Percentiles rank a stretch among this genome's conserved stretches.
Conservation (phyloP, 805 yeast genomes). For the Cyberlindnera japonica region DNA sequence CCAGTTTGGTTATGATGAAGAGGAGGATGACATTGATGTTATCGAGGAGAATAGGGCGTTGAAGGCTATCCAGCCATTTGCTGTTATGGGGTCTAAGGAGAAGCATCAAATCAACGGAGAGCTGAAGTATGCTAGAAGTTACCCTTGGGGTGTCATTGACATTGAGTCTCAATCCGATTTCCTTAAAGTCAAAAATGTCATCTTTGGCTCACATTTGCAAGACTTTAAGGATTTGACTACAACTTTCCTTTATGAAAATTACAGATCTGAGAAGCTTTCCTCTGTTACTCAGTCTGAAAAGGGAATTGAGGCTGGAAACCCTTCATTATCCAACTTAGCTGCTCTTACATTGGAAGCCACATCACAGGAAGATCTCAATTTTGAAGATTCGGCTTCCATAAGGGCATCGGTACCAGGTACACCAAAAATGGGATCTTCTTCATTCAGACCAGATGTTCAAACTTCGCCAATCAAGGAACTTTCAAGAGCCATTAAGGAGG, state of each 20-base stretch:
- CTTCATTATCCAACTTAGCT: conserved; percentile 62
- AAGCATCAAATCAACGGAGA: conserved; percentile 49
- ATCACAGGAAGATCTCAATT: not conserved
- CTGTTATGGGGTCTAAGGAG: conserved; percentile 63
- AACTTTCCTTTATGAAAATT: conserved; percentile 69
- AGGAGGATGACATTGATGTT: conserved; percentile 66
- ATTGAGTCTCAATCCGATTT: conserved; percentile 52
- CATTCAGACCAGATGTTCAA: conserved; percentile 21
- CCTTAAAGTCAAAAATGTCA: conserved; percentile 56
- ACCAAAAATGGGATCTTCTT: conserved; percentile 15
- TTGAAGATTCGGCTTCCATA: too few relatives aligned
- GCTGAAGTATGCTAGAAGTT: conserved; percentile 54
- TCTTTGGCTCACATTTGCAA: conserved; percentile 79
- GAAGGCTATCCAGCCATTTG: conserved; percentile 69
- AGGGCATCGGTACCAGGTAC: conserved; percentile 15
- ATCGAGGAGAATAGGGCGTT: conserved; percentile 64
- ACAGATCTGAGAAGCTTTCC: conserved; percentile 73
- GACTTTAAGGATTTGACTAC: conserved; percentile 81
- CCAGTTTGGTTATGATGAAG: conserved; percentile 68
- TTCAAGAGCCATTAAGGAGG: conserved; percentile 33
- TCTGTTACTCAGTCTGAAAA: conserved; percentile 39
- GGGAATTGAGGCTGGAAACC: conserved; percentile 34
- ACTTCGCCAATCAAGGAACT: conserved; percentile 38
- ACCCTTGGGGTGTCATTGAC: conserved; percentile 72
- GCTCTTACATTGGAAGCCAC: conserved; percentile 34